phyloP scores from a whole-genome alignment of 192 early-diverging fungal genomes.

The Rhizophagus sp. region DNA sequence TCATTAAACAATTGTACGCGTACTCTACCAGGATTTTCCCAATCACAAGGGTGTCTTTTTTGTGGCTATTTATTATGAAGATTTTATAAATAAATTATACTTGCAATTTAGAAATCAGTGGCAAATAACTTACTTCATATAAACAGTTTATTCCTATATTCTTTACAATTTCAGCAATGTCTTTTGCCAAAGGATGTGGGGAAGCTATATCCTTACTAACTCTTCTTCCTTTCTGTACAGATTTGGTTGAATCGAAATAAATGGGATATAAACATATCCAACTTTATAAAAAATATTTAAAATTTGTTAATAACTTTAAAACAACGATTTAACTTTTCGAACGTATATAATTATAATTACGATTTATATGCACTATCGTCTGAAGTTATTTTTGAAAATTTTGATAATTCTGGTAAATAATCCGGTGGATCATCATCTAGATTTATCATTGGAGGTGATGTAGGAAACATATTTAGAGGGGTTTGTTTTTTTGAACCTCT shows the following conservation, averaged over 20 bases:
- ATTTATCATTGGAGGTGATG: background rate
- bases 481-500: slow-evolving; percentile 17
- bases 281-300: slow-evolving; percentile 27
- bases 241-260: slow-evolving; percentile 62
- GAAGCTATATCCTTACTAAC: slow-evolving; percentile 50
- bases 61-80: slow-evolving; percentile 31
- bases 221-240: slow-evolving; percentile 55
- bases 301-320: background rate
- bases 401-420: background rate
- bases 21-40: slow-evolving; percentile 64
- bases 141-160: slow-evolving; percentile 54
- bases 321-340: background rate
- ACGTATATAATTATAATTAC: background rate
- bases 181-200: slow-evolving; percentile 54
- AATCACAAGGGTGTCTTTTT: slow-evolving; percentile 67
- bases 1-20: slow-evolving; percentile 56
- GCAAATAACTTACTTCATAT: slow-evolving; percentile 50
- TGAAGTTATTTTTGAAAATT: background rate
- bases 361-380: slow-evolving; percentile 18
- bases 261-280: slow-evolving; percentile 72
- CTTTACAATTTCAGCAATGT: slow-evolving; percentile 59
- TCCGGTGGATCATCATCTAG: slow-evolving; percentile 12
- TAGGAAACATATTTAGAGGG: background rate
- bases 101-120: background rate
- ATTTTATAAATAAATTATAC: background rate